phyloP scores from a whole-genome alignment of 2,329 filamentous ascomycete genomes.

The Colletotrichum endophyticum region DNA sequence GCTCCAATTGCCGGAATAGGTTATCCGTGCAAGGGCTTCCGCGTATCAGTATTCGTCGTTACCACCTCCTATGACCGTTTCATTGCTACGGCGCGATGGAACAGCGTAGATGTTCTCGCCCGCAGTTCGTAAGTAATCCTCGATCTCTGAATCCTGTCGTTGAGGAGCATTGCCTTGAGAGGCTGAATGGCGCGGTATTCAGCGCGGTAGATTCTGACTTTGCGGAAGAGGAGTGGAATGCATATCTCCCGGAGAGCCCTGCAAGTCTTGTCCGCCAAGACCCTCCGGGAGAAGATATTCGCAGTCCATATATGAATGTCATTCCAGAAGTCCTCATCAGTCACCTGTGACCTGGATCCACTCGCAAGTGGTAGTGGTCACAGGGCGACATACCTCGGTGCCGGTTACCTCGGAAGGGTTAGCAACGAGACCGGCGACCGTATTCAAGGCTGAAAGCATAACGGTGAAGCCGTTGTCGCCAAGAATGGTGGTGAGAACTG shows the following conservation, averaged over 20 bases:
- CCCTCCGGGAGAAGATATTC: accelerated
- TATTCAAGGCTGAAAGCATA: background rate
- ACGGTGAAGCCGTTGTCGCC: background rate
- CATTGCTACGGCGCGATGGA: background rate
- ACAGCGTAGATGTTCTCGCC: background rate
- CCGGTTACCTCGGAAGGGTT: background rate
- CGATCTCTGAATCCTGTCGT: background rate
- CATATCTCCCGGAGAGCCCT: background rate
- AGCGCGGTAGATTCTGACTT: background rate
- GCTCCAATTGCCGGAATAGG: background rate
- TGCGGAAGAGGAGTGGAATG: background rate
- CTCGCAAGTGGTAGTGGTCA: accelerated
- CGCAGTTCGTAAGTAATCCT: background rate
- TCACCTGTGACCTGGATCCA: background rate
- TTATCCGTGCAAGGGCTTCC: background rate
- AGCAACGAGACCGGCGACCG: accelerated
- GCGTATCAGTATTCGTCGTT: background rate
- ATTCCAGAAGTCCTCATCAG: background rate
- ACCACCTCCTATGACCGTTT: background rate
- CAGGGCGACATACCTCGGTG: background rate
- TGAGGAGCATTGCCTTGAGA: background rate
- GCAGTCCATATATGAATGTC: background rate
- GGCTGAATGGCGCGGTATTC: background rate
- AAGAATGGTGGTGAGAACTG: accelerated
- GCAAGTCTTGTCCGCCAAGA: background rate